These are phyloP conservation scores for Planoprotostelium fungivorum DNA, from an alignment of 78 protist genomes.

Conservation along the genomic window DNA sequence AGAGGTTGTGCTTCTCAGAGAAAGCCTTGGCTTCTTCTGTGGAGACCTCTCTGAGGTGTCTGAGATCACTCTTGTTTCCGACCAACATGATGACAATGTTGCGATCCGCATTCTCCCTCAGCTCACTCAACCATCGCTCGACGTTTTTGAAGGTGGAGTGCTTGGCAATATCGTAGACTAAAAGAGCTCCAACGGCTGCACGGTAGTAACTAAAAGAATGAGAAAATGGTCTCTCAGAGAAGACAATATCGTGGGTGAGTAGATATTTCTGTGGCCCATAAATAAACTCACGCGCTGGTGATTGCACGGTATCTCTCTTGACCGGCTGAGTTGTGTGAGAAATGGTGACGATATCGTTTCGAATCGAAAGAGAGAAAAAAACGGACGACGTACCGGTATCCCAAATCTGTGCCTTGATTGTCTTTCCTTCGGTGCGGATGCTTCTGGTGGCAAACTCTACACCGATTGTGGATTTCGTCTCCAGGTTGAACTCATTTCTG, in stretches of 20 bases:
- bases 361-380: too few relatives aligned
- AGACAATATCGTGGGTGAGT: too few relatives aligned
- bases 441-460: slow-evolving; percentile 98
- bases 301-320: slow-evolving; percentile 75
- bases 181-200: slow-evolving; percentile 90
- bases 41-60: slow-evolving; percentile 46
- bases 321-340: slow-evolving; percentile 34
- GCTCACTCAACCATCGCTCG: slow-evolving; percentile 75
- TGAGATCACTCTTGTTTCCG: slow-evolving; percentile 98
- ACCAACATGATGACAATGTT: slow-evolving; percentile 84
- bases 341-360: background rate
- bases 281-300: slow-evolving; percentile 58
- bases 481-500: slow-evolving; percentile 95
- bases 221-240: too few relatives aligned
- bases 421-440: slow-evolving; percentile 82
- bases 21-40: slow-evolving; percentile 66
- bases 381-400: slow-evolving; percentile 52
- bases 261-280: background rate
- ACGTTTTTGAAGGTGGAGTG: slow-evolving; percentile 68
- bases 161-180: slow-evolving; percentile 60
- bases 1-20: slow-evolving; percentile 52
- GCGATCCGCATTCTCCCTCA: slow-evolving; percentile 75
- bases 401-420: slow-evolving; percentile 61
- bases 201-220: slow-evolving; percentile 74
- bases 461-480: slow-evolving; percentile 97